Base-by-base conservation (phyloP, 352 stramenopile species). In the Phytophthora citrophthora region DNA sequence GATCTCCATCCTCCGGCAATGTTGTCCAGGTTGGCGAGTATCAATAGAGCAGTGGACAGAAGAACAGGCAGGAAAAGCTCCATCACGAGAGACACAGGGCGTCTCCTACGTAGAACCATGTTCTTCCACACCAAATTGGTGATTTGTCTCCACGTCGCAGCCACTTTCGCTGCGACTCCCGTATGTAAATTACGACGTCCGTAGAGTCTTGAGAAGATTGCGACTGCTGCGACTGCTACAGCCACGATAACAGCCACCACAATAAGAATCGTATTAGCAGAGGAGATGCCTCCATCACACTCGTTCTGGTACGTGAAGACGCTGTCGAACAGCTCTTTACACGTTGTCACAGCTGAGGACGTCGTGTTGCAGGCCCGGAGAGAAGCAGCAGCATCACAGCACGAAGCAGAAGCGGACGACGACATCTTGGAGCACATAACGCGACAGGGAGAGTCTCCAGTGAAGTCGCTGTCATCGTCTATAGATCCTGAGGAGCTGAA, bases 41-140 rank as follows among this genome's bases (percentile, higher is more conserved):
- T 46, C 16, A 90, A 53, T 20, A 93, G 67, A 2, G 66, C 74
- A 1, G 62, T 70, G 3, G 75, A 78, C 7, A 91, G 57, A 9
- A 93, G 16, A 11, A 91, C 61, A 0, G 82, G 84, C 50, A 93
- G 40, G 10, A 91, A 63, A 3, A 83, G 61, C 64, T 93, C 84
- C 18, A 91, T 58, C 9, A 79, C 32, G 1, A 90, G 52, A 12
- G 71, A 65, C 23, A 89, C 54, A 3, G 84, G 84, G 12, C 70
- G 65, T 10, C 71, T 57, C 4, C 77, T 64, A n/a, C 79, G 59
- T 24, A 91, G 63, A 6, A 86, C 8, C 23, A 90, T 27, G 58
- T 93, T 93, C 51, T 93, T 93, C 82, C 84, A 91, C 47, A 93
- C 77, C 31, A 91, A 72, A 46, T 90, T 89, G 5, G 77, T 68